phyloP scores from a whole-genome alignment of 2,329 filamentous ascomycete genomes.

The Fusarium sp. region DNA sequence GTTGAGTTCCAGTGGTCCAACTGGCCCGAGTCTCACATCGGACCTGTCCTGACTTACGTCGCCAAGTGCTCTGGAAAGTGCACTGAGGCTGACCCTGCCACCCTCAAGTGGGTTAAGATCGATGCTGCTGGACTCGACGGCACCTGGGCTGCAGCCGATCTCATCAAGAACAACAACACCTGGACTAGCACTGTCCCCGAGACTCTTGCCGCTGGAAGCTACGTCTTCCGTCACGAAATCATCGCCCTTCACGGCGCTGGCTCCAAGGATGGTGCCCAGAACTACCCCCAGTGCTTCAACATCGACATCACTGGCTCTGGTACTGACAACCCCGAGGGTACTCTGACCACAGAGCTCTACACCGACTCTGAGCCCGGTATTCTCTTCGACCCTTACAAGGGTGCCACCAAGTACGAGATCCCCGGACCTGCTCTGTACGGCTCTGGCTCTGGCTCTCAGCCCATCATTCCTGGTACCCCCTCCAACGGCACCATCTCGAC shows the following conservation, averaged over 20 bases:
- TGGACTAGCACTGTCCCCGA: conserved; percentile 55
- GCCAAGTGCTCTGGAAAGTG: conserved; percentile 70
- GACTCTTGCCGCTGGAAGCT: conserved; percentile 56
- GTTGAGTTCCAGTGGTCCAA: conserved; percentile 58
- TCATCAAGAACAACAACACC: conserved; percentile 60
- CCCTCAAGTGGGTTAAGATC: conserved; percentile 75
- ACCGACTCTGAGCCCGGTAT: conserved; percentile 51
- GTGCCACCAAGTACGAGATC: conserved; percentile 46
- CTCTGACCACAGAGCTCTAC: conserved; percentile 51
- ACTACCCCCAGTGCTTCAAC: conserved; percentile 43
- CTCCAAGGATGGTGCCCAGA: conserved; percentile 37
- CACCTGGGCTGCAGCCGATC: conserved; percentile 55
- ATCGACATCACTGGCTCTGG: conserved; percentile 58
- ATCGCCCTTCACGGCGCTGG: conserved; percentile 62
- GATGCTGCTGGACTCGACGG: conserved; percentile 64
- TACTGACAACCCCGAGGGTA: conserved; percentile 52
- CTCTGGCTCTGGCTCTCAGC: conserved; percentile 27
- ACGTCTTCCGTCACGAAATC: conserved; percentile 66
- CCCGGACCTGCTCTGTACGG: conserved; percentile 50
- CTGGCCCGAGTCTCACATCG: conserved; percentile 61
- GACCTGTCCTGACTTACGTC: conserved; percentile 74
- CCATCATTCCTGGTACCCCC: conserved; percentile 24
- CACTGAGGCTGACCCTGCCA: conserved; percentile 63
- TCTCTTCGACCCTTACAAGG: conserved; percentile 51
- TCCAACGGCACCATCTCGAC: conserved; percentile 16